Evolutionary conservation across 1,284 basidiomycete species (phyloP), one percentile per base, ranked within the genome.

Genomic region (Boletus smithii): DNA sequence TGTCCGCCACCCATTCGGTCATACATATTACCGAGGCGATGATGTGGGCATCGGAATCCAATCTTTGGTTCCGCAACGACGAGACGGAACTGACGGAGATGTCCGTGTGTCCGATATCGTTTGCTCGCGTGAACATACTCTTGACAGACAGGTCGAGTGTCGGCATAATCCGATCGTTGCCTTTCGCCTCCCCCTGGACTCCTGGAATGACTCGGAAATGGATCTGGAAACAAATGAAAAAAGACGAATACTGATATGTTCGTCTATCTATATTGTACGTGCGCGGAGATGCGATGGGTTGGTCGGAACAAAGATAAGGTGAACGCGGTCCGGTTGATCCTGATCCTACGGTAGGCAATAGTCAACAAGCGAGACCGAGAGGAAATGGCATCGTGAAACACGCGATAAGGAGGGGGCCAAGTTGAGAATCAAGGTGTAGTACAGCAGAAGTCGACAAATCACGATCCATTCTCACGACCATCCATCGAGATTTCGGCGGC

Each of bases 401-500:
- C 23, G 32, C 42, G 48, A 62, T 60, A 51, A 49, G 49, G 43
- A 44, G 38, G 6, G 27, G 26, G 23, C 32, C 29, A 31, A 34
- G 47, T 43, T 16, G 23, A 43, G 22, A 37, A 46, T 42, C 44
- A 22, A 44, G 39, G 44, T 31, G 20, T 44, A 35, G 22, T 23
- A 23, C 20, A 24, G 23, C 29, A n/a, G 16, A 14, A n/a, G 39
- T 39, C 36, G 43, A 45, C 36, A 45, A 35, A n/a, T 46, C 18
- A 44, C 30, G 23, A 39, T 16, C 11, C 13, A 26, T 43, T 59
- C 52, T 68, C 63, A 78, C 53, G 69, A 75, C 79, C 79, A 81
- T 46, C 79, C 76, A 51, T 73, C 75, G 36, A 69, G 66, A 45
- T 55, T 71, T 58, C 81, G 72, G 53, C 70, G 71, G 48, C 82